These are phyloP conservation scores for Hypomontagnella monticulosa DNA, from an alignment of 495 filamentous ascomycete genomes.

Conservation along the genomic window DNA sequence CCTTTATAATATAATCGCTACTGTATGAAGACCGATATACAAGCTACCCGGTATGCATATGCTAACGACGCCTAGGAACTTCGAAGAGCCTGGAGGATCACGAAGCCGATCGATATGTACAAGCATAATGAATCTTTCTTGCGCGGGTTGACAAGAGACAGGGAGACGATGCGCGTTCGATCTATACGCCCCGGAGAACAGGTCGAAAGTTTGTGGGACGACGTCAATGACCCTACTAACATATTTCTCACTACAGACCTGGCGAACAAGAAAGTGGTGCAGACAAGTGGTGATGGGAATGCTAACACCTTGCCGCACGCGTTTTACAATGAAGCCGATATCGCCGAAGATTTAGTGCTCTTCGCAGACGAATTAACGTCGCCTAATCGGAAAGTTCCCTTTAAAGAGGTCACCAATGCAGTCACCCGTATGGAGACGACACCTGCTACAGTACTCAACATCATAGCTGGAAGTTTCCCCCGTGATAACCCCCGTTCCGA, in stretches of 20 bases:
- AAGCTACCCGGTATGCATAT: neutral
- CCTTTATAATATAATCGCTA: slow-evolving; percentile 46
- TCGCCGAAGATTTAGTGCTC: slow-evolving; percentile 56
- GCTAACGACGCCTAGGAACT: slow-evolving; percentile 44
- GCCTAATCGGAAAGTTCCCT: slow-evolving; percentile 45
- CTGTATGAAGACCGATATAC: slow-evolving; percentile 33
- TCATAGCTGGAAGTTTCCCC: slow-evolving; percentile 26
- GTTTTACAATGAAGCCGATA: slow-evolving; percentile 59
- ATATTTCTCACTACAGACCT: slow-evolving; percentile 35
- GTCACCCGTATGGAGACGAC: slow-evolving; percentile 48
- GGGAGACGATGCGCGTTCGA: slow-evolving; percentile 50
- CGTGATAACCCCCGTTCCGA: too few species aligned
- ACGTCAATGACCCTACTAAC: slow-evolving; percentile 41
- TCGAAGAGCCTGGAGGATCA: slow-evolving; percentile 51
- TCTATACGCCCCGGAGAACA: slow-evolving; percentile 54
- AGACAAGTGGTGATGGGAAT: slow-evolving; percentile 20
- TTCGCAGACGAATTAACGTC: slow-evolving; percentile 53
- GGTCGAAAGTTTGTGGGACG: slow-evolving; percentile 51
- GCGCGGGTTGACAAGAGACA: slow-evolving; percentile 50
- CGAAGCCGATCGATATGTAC: slow-evolving; percentile 45
- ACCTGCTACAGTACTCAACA: slow-evolving; percentile 41
- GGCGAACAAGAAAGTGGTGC: slow-evolving; percentile 24
- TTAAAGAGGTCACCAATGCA: slow-evolving; percentile 50
- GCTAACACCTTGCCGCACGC: slow-evolving; percentile 31
- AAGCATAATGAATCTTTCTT: slow-evolving; percentile 49